phyloP scores from a whole-genome alignment of 2,329 filamentous ascomycete species.

The Exophiala oligosperma region DNA sequence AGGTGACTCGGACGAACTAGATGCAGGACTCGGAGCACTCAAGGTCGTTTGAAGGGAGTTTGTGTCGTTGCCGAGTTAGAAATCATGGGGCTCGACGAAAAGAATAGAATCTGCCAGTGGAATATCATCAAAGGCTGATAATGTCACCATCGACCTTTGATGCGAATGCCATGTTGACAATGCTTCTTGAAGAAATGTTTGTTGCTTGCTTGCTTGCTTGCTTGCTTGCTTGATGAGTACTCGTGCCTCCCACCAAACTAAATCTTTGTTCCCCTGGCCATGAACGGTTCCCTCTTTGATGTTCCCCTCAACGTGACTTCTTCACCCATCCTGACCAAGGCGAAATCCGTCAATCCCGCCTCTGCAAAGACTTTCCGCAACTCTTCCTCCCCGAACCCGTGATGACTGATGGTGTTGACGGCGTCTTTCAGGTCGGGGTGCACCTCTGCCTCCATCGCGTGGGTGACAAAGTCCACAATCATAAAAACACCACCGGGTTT shows the following conservation, averaged over 20 bases:
- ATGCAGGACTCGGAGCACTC: slow-evolving; percentile 11
- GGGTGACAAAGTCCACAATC: slow-evolving; percentile 67
- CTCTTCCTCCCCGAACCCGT: slow-evolving; percentile 63
- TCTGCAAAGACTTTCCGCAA: slow-evolving; percentile 62
- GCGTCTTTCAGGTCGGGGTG: slow-evolving; percentile 34
- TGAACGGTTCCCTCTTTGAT: slow-evolving; percentile 22
- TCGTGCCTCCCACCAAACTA: not conserved
- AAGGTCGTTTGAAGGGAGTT: not conserved
- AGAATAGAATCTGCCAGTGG: too few relatives aligned
- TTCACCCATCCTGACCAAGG: slow-evolving; percentile 19
- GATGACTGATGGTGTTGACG: slow-evolving; percentile 59
- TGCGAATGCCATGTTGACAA: too few relatives aligned
- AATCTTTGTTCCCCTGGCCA: slow-evolving; percentile 24
- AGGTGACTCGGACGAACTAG: slow-evolving; percentile 16
- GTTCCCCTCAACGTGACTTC: slow-evolving; percentile 19
- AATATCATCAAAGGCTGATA: too few relatives aligned
- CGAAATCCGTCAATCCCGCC: slow-evolving; percentile 54
- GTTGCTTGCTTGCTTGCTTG: too few relatives aligned
- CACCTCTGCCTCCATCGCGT: slow-evolving; percentile 36
- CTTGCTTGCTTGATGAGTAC: too few relatives aligned
- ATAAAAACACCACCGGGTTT: slow-evolving; percentile 66
- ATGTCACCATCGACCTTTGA: too few relatives aligned
- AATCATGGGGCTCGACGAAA: too few relatives aligned
- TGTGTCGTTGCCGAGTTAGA: too few relatives aligned
- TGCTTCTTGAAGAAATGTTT: too few relatives aligned